Evolutionary conservation across 176 grass and related monocot genomes (phyloP).

Genomic region (Musa schizocarpa): DNA sequence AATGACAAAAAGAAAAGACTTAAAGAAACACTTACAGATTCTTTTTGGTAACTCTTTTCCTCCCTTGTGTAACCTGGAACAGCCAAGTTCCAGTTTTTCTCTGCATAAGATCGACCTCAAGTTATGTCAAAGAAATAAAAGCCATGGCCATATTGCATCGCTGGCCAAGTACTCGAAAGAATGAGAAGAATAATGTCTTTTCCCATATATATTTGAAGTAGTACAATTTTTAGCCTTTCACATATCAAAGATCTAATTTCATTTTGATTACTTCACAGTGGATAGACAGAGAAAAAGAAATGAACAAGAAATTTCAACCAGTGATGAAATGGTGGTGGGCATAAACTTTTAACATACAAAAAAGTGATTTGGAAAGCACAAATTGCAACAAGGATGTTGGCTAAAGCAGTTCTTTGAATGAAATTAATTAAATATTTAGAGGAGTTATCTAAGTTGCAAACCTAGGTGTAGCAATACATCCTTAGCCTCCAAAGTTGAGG

Average conservation of each 20-base stretch:
- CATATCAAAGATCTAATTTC: not conserved
- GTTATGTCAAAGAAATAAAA: slow-evolving; percentile 10
- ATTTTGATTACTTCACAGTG: not conserved
- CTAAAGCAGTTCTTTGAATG: not conserved
- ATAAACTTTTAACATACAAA: slow-evolving; percentile 4
- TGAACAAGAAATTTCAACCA: not conserved
- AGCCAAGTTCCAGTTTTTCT: slow-evolving; percentile 74
- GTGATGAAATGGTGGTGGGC: not conserved
- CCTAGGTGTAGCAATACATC: slow-evolving; percentile 86
- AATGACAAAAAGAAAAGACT: not conserved
- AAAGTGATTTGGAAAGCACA: not conserved
- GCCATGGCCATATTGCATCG: slow-evolving; percentile 4
- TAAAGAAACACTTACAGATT: slow-evolving; percentile 51
- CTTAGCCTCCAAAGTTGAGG: slow-evolving; percentile 71
- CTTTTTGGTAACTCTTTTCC: slow-evolving; percentile 63
- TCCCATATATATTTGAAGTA: not conserved
- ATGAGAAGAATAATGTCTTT: not conserved
- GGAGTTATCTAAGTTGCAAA: slow-evolving; percentile 16
- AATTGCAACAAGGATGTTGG: too few relatives aligned
- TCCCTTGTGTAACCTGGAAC: slow-evolving; percentile 88
- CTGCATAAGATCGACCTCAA: slow-evolving; percentile 27
- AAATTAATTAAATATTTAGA: not conserved
- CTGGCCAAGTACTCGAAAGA: not conserved
- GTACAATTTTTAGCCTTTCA: not conserved
- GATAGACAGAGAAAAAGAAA: not conserved